A percentile compares a stretch with the other conserved stretches of the same genome.
phyloP scores from a whole-genome alignment of 768 basidiomycete genomes.

The Paxillus rubicundulus region DNA sequence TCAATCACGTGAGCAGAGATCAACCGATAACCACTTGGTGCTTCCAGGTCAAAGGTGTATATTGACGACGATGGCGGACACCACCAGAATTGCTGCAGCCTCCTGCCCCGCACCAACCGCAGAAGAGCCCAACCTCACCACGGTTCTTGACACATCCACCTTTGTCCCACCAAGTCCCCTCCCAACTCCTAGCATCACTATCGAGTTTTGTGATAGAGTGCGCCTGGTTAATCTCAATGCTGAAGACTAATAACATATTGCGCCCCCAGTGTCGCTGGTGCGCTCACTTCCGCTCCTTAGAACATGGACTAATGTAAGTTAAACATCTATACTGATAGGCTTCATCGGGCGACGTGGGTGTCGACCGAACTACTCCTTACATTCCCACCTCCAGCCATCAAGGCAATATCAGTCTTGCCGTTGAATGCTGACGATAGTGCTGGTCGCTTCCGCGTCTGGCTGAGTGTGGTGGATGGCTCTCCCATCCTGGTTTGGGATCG shows the following conservation, averaged over 20 bases:
- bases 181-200: conserved; percentile 58
- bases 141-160: conserved; percentile 43
- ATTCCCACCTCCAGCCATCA: conserved; percentile 76
- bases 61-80: conserved; percentile 26
- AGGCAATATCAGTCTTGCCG: conserved; percentile 69
- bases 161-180: conserved; percentile 55
- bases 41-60: neutral
- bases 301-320: neutral
- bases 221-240: conserved; percentile 23
- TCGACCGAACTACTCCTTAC: conserved; percentile 90
- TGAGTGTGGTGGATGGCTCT: conserved; percentile 39
- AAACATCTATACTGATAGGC: conserved; percentile 45
- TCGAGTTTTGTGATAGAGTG: conserved; percentile 93
- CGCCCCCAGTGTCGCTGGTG: conserved; percentile 74
- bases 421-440: conserved; percentile 77
- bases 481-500: conserved; percentile 79
- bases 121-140: conserved; percentile 15
- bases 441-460: conserved; percentile 91
- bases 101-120: conserved; percentile 25
- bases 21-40: neutral
- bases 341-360: conserved; percentile 91
- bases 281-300: conserved; percentile 17
- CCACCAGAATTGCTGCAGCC: neutral
- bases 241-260: conserved; percentile 5
- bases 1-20: conserved; percentile 31